Evolutionary conservation across 495 filamentous ascomycete species (phyloP).

Genomic region (Neurospora sp.): DNA sequence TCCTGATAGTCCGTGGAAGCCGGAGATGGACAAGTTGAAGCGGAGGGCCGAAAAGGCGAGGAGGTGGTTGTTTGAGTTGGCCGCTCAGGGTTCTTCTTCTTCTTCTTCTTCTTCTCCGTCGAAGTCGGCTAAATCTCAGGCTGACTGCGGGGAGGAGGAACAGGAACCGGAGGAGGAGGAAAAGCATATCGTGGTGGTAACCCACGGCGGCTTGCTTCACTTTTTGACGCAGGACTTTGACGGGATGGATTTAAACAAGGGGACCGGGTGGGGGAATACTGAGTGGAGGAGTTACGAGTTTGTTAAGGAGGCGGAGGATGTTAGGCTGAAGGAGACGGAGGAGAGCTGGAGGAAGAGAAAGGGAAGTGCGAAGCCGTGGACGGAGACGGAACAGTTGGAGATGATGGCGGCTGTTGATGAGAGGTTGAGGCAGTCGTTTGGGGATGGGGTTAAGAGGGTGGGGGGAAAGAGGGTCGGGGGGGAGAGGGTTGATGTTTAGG

Average conservation of each 20-base stretch:
- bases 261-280: slow-evolving; percentile 78
- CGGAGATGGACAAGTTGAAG: slow-evolving; percentile 47
- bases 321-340: slow-evolving; percentile 49
- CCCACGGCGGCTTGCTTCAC: slow-evolving; percentile 40
- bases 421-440: slow-evolving; percentile 19
- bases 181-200: slow-evolving; percentile 51
- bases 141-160: slow-evolving; percentile 32
- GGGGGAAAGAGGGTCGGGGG: neutral
- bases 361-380: slow-evolving; percentile 36
- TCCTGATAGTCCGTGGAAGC: slow-evolving; percentile 36
- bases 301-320: slow-evolving; percentile 31
- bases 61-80: slow-evolving; percentile 51
- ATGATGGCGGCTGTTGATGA: slow-evolving; percentile 22
- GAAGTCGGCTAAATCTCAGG: neutral
- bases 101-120: no score
- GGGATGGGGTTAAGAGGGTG: neutral
- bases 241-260: slow-evolving; percentile 44
- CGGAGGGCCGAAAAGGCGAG: slow-evolving; percentile 55
- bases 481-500: neutral
- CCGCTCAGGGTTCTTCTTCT: slow-evolving; percentile 2
- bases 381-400: slow-evolving; percentile 34
- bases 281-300: slow-evolving; percentile 74
- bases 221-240: slow-evolving; percentile 81
- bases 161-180: slow-evolving; percentile 14
- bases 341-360: slow-evolving; percentile 43